A percentile compares a stretch with the other conserved stretches of the same genome.
These are phyloP conservation scores for Oryza longistaminata DNA, from an alignment of 176 grass and related monocot species.

Conservation along the genomic window DNA sequence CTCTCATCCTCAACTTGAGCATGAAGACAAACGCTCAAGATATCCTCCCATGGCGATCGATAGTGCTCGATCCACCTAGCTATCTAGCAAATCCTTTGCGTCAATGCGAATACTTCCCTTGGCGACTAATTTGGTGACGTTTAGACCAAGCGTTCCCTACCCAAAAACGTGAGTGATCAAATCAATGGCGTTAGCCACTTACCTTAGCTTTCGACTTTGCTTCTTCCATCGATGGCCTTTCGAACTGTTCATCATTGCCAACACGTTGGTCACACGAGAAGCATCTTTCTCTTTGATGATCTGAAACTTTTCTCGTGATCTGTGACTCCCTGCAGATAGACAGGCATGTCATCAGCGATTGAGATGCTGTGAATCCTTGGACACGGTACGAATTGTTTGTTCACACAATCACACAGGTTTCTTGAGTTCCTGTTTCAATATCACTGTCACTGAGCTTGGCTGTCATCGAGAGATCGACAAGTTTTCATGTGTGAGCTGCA, in stretches of 20 bases:
- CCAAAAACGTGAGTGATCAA: neutral
- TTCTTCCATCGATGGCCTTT: neutral
- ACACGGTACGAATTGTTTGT: neutral
- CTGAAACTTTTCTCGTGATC: neutral
- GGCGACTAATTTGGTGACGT: neutral
- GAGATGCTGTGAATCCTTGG: neutral
- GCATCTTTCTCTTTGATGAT: neutral
- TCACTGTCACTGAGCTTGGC: neutral
- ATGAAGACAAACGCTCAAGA: neutral
- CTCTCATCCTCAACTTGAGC: neutral
- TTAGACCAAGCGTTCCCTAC: neutral
- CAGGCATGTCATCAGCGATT: neutral
- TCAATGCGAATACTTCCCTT: conserved; percentile 19
- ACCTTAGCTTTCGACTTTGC: neutral
- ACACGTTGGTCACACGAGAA: neutral
- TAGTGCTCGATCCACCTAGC: neutral
- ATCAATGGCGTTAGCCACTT: neutral
- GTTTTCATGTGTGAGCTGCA: neutral
- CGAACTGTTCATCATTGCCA: neutral
- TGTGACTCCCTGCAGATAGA: neutral
- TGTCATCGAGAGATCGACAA: neutral
- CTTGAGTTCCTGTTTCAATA: neutral
- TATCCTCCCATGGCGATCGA: neutral
- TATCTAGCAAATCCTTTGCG: conserved; percentile 37
- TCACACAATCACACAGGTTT: neutral